Conservation (phyloP, 2,329 filamentous ascomycete species). For the Dendrostoma leiphaemia region DNA sequence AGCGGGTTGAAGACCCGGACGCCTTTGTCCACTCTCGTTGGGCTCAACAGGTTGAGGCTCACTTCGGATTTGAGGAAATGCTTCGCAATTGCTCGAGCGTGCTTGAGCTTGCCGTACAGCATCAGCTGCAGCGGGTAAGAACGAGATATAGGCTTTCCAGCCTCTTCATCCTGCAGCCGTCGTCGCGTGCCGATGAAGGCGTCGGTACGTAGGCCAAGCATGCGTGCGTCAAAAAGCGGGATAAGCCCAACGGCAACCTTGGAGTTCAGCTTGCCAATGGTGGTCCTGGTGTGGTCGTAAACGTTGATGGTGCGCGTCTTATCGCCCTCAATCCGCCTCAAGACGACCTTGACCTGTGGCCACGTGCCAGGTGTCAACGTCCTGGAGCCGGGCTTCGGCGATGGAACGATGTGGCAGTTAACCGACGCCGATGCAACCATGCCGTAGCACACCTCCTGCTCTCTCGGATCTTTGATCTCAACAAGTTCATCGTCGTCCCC, state of each 20-base stretch:
- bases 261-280: slow-evolving; percentile 75
- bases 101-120: slow-evolving; percentile 73
- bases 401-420: slow-evolving; percentile 66
- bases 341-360: slow-evolving; percentile 71
- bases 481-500: slow-evolving; percentile 57
- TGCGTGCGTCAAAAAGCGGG: slow-evolving; percentile 68
- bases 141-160: slow-evolving; percentile 61
- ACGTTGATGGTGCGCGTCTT: slow-evolving; percentile 64
- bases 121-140: slow-evolving; percentile 68
- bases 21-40: slow-evolving; percentile 63
- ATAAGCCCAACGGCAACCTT: slow-evolving; percentile 66
- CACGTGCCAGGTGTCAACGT: slow-evolving; percentile 60
- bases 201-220: slow-evolving; percentile 65
- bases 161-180: slow-evolving; percentile 60
- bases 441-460: slow-evolving; percentile 78
- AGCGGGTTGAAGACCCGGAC: slow-evolving; percentile 79
- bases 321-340: slow-evolving; percentile 59
- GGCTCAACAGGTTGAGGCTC: slow-evolving; percentile 67
- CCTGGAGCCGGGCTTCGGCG: slow-evolving; percentile 61
- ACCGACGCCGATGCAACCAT: slow-evolving; percentile 68
- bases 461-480: slow-evolving; percentile 56
- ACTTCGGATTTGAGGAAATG: slow-evolving; percentile 36
- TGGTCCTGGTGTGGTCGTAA: slow-evolving; percentile 66
- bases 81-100: slow-evolving; percentile 42
- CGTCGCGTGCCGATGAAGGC: slow-evolving; percentile 68